Percentiles rank a stretch among this genome's conserved stretches.
Evolutionary conservation across 257 asterid species (phyloP).

Genomic region (Solanum medicagineum): DNA sequence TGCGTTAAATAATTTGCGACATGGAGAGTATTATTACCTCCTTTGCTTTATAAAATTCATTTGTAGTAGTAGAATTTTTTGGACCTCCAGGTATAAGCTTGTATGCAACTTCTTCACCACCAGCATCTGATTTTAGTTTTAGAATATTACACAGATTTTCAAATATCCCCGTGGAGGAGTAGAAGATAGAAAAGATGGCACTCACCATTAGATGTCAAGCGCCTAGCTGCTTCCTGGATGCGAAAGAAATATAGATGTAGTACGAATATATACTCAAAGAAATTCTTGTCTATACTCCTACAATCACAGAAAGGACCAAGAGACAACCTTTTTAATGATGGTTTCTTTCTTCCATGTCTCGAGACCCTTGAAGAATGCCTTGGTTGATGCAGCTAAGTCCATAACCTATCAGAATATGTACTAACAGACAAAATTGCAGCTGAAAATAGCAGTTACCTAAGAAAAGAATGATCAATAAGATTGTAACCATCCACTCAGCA

Average conservation of each 20-base stretch:
- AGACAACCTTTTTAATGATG: slow-evolving; percentile 27
- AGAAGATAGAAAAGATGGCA: neutral
- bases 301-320: neutral
- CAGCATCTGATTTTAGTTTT: slow-evolving; percentile 11
- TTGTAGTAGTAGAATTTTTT: slow-evolving; percentile 6
- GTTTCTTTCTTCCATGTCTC: slow-evolving; percentile 56
- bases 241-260: neutral
- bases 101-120: slow-evolving; percentile 25
- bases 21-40: slow-evolving; percentile 13
- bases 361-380: slow-evolving; percentile 45
- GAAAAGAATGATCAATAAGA: slow-evolving; percentile 41
- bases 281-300: neutral
- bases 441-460: slow-evolving; percentile 20
- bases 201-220: slow-evolving; percentile 27
- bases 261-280: neutral
- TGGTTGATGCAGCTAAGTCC: slow-evolving; percentile 31
- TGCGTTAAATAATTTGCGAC: neutral
- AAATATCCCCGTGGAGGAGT: neutral
- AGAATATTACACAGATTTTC: neutral
- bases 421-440: neutral
- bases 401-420: neutral
- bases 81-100: slow-evolving; percentile 34
- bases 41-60: slow-evolving; percentile 9
- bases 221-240: slow-evolving; percentile 38
- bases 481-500: slow-evolving; percentile 59